Base-by-base conservation (phyloP, 2,329 filamentous ascomycete species). In the Aureobasidium sp. region DNA sequence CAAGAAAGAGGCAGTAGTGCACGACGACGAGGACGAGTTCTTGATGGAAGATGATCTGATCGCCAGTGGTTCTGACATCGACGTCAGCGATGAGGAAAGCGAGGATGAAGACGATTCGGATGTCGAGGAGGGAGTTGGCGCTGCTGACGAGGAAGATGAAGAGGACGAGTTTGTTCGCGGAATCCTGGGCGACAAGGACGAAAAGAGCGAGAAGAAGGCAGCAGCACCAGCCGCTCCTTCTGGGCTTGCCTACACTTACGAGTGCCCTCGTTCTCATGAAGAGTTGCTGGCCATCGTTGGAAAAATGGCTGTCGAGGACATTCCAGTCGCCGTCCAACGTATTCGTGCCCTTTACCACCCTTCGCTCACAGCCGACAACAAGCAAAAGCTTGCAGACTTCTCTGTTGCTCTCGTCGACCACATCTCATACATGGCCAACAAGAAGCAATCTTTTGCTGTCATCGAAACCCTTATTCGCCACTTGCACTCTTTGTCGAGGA, bases 21-120 rank as follows among this genome's bases (percentile, higher is more conserved):
- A 96, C 37, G 91, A 96, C 66, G 93, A 97, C 68, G 93, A 97
- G 71, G 93, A 97, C 68, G 91, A 97, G 68, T 97, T 97, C 69
- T 73, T 93, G 29, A 86, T 97, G 65, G 93, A 97, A 63, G 90
- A 94, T 65, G 88, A 96, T 70, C 81, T 97, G 17, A 83, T 97
- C 37, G 91, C 91, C 14, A 92, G 87, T 67, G 89, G 86, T 41
- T 93, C 90, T 2, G 78, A 80, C 51, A 69, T 71, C n/a, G 64
- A 66, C 2, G 63, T 52, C 9, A 69, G 68, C 74, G 22, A 75
- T 70, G 57, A 47, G 11, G 65, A 63, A 20, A 64, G 65, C 27
- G 64, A 65, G 22, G 67, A 72, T 8, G 72, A 74, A 42, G 69
- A 76, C 34, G 68, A 75, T 7, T 75, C 73, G n/a, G 75, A 75